These are phyloP conservation scores for Leishmania tarentolae DNA, from an alignment of 208 protist genomes.

Conservation along the genomic window DNA sequence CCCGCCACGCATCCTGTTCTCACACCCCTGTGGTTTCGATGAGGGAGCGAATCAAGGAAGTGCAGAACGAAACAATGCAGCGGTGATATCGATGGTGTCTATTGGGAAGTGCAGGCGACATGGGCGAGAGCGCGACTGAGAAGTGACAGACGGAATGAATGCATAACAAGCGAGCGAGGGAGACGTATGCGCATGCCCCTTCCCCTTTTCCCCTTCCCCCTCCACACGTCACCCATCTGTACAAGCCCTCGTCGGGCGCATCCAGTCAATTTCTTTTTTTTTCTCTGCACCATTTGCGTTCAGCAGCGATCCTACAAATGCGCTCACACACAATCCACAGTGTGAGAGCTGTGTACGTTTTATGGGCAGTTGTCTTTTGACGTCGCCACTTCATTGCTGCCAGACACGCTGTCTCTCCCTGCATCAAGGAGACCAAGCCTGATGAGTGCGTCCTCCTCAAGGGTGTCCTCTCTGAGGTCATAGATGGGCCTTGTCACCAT, in stretches of 20 bases:
- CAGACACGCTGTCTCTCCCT: not conserved
- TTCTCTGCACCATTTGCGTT: not conserved
- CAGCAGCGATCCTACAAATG: not conserved
- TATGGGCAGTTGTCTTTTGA: slow-evolving; percentile 7
- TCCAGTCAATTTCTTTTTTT: not conserved
- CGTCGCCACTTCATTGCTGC: not conserved
- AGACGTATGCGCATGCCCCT: not conserved
- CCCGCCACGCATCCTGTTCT: not conserved
- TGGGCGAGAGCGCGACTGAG: not conserved
- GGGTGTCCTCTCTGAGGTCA: slow-evolving; percentile 41
- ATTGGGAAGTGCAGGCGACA: not conserved
- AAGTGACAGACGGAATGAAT: not conserved
- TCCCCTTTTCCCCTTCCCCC: not conserved
- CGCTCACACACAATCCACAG: not conserved
- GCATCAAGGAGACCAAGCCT: slow-evolving; percentile 12
- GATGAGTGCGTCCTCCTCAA: slow-evolving; percentile 41
- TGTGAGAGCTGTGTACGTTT: not conserved
- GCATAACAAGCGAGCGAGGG: not conserved
- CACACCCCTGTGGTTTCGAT: not conserved
- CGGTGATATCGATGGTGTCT: not conserved
- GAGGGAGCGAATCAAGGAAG: not conserved
- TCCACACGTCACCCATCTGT: not conserved
- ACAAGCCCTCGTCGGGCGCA: not conserved
- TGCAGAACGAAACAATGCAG: not conserved
- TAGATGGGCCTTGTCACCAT: slow-evolving; percentile 57